Conservation (phyloP, 306 rosid genomes). For the Macrotyloma uniflorum region DNA sequence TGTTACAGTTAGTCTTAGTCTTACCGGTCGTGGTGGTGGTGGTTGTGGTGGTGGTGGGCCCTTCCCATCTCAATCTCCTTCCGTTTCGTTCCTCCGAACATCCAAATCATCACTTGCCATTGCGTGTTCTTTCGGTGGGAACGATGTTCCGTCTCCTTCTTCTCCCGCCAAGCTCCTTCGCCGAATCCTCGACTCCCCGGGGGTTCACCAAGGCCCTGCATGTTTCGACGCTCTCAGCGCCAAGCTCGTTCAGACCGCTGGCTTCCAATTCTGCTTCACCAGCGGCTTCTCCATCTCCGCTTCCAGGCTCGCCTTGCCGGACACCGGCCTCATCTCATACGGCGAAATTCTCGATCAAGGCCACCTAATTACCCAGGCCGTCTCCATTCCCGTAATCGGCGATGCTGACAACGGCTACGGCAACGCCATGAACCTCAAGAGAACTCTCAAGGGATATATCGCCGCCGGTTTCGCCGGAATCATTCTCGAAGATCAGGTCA, state of each 20-base stretch:
- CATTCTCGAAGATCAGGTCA: conserved; percentile 88
- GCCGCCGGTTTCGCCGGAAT: conserved; percentile 86
- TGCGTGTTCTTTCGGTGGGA: not conserved
- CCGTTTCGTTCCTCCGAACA: not conserved
- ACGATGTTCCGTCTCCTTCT: not conserved
- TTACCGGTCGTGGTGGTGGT: no score
- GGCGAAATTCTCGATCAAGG: conserved; percentile 91
- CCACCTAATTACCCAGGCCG: conserved; percentile 68
- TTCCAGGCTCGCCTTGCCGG: conserved; percentile 79
- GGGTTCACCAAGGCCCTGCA: conserved; percentile 90
- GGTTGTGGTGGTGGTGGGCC: not conserved
- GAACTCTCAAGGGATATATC: conserved; percentile 82
- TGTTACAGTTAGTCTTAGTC: not conserved
- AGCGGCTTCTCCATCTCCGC: conserved; percentile 86
- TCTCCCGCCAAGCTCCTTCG: conserved; percentile 59
- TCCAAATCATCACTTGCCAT: not conserved
- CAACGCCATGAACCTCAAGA: conserved; percentile 85
- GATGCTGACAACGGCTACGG: conserved; percentile 95
- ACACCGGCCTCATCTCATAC: conserved; percentile 80
- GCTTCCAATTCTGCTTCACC: conserved; percentile 74
- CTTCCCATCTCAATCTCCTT: not conserved
- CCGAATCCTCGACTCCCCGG: conserved; percentile 65
- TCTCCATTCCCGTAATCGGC: conserved; percentile 83
- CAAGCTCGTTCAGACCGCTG: conserved; percentile 75
- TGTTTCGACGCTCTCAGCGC: conserved; percentile 95